phyloP scores from a whole-genome alignment of 176 grass and related monocot species.

The Areca catechu region DNA sequence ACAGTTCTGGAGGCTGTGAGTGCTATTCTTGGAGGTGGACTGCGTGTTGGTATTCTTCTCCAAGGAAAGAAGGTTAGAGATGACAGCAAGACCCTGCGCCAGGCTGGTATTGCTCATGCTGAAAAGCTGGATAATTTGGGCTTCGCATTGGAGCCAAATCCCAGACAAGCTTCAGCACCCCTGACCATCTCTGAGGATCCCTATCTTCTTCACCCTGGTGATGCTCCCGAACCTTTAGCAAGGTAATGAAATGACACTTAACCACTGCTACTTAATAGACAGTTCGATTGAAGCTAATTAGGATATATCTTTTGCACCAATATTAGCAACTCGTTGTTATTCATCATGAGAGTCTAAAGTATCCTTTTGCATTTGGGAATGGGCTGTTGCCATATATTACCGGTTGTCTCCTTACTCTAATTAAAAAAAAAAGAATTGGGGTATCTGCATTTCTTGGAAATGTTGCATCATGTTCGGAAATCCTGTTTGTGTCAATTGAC shows the following conservation, averaged over 20 bases:
- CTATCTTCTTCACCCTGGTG: conserved; percentile 43
- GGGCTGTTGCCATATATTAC: too few relatives aligned
- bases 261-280: too few relatives aligned
- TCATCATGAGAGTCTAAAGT: too few relatives aligned
- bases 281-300: too few relatives aligned
- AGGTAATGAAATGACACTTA: conserved; percentile 30
- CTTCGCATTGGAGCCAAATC: conserved; percentile 80
- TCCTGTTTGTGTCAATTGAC: too few relatives aligned
- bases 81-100: conserved; percentile 62
- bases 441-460: too few relatives aligned
- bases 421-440: too few relatives aligned
- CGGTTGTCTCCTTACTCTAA: too few relatives aligned
- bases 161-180: conserved; percentile 25
- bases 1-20: conserved; percentile 84
- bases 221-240: conserved; percentile 60
- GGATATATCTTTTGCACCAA: too few relatives aligned
- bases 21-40: conserved; percentile 70
- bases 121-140: conserved; percentile 50
- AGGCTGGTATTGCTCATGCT: conserved; percentile 52
- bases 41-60: conserved; percentile 62
- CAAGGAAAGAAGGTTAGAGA: conserved; percentile 92
- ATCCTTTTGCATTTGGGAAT: too few relatives aligned
- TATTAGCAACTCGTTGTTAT: too few relatives aligned
- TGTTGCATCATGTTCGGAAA: too few relatives aligned
- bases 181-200: conserved; percentile 35